Conservation (phyloP, 495 filamentous ascomycete genomes). For the Amniculicola lignicola region DNA sequence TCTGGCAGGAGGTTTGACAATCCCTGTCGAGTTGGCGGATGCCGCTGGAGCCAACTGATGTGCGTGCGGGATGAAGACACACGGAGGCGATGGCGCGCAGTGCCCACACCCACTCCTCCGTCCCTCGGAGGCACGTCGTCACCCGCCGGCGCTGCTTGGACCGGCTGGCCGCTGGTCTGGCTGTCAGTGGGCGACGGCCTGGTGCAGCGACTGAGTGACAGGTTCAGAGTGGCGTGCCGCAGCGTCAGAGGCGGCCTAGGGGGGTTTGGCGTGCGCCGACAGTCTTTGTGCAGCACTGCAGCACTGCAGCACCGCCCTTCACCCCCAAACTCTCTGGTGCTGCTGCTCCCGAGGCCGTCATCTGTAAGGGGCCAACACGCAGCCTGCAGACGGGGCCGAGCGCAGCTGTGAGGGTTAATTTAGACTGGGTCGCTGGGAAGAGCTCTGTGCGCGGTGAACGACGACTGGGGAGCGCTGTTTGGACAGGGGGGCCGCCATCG, state of each 20-base stretch:
- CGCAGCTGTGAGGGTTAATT: constrained; percentile 14
- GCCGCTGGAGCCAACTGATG: constrained; percentile 34
- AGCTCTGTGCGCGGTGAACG: constrained; percentile 15
- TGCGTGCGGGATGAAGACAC: constrained; percentile 30
- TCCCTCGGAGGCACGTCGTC: neutral
- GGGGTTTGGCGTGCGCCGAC: constrained; percentile 3
- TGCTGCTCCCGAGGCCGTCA: constrained; percentile 6
- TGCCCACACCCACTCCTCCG: neutral
- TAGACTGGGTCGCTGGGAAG: constrained; percentile 5
- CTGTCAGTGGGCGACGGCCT: constrained; percentile 17
- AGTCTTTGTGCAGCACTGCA: neutral
- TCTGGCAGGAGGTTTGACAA: constrained; percentile 30
- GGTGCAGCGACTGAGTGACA: constrained; percentile 8
- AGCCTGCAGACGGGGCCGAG: constrained; percentile 14
- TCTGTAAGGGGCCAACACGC: constrained; percentile 26
- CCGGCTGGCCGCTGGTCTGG: too few species aligned
- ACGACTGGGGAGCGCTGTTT: constrained; percentile 17
- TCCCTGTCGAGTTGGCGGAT: constrained; percentile 31
- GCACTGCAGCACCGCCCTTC: constrained; percentile 6
- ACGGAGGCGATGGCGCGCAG: constrained; percentile 7
- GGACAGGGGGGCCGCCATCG: constrained; percentile 5
- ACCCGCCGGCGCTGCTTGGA: neutral
- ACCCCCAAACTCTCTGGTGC: neutral
- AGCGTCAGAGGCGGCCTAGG: constrained; percentile 22
- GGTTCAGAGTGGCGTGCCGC: constrained; percentile 13